phyloP scores from a whole-genome alignment of 371 early-diverging fungal genomes.

The Apophysomyces elegans region DNA sequence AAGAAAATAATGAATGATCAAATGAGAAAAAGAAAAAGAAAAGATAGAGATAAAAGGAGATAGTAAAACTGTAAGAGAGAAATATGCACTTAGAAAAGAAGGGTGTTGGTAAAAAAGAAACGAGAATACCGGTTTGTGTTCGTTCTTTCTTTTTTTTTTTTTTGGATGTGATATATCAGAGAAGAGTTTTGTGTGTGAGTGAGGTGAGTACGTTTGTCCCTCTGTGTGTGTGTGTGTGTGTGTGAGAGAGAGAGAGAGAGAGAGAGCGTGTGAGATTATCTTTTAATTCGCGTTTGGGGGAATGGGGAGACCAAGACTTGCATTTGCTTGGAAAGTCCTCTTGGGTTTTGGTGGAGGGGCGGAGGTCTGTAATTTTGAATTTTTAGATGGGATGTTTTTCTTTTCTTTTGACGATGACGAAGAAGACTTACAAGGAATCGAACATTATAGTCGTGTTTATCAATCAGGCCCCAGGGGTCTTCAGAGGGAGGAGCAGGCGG shows the following conservation, averaged over 20 bases:
- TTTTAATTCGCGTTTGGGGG: background rate
- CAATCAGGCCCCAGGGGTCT: slow-evolving; percentile 14
- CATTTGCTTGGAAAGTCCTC: slow-evolving; percentile 8
- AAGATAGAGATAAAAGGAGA: background rate
- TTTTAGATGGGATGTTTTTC: background rate
- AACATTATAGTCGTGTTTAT: slow-evolving; percentile 16
- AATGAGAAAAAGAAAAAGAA: background rate
- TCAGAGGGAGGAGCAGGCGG: slow-evolving; percentile 18
- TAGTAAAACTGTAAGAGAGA: background rate
- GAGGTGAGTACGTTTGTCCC: too few species aligned
- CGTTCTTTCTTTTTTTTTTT: background rate
- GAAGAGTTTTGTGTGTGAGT: too few species aligned
- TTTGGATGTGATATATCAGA: background rate
- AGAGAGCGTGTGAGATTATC: too few species aligned
- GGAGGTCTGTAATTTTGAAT: background rate
- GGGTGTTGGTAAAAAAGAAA: background rate
- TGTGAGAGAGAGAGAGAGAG: too few species aligned
- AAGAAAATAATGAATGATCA: background rate
- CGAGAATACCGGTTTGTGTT: background rate
- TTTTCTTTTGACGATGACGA: background rate
- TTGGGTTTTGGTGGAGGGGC: slow-evolving; percentile 15
- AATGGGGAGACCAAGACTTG: background rate
- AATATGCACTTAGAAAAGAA: background rate
- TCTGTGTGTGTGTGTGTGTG: too few species aligned
- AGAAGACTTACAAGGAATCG: slow-evolving; percentile 12